Evolutionary conservation across 352 stramenopile species (phyloP), one percentile per base, ranked within the genome.

Genomic region (Globisporangium barbulae): DNA sequence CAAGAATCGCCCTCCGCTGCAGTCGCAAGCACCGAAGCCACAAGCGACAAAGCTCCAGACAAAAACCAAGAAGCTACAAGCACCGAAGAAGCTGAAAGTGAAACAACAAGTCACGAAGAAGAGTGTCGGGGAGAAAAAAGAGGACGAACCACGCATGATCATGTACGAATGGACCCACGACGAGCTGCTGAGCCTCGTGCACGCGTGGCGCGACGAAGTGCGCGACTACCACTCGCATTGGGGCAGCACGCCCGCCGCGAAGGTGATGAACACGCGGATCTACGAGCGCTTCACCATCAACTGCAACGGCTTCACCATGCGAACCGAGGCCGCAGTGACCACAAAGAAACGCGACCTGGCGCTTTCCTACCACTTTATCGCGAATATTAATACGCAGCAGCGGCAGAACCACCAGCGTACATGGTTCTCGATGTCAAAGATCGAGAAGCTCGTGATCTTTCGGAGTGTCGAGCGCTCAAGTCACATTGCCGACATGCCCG

Each of bases 361-460:
- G 35, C 17, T 30, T 2, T 58, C 59, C 22, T 57, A 64, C 35
- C 13, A 52, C 22, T 64, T 64, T 48, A 64, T 64, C 33, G 33
- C 8, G 13, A 37, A 52, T 15, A 50, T 47, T 44, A 63, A 55
- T 8, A 30, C 31, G 15, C 19, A 41, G 1, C 42, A 55, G 42
- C 30, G 10, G 4, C 39, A 28, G 57, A n/a, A 8, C 3, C 19
- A 63, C 19, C 25, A 47, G 12, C 41, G 21, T 10, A 33, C 1
- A 10, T 53, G 45, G 59, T 61, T 61, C 17, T 15, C 37, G 1
- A 49, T 61, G 37, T 41, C 54, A 15, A 61, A 61, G 39, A 25
- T 52, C 37, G 54, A 61, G 37, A 61, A 61, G 25, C 39, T 61
- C 12, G 54, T 39, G 21, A 22, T 61, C 22, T 30, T 61, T 5